Evolutionary conservation across 2,329 filamentous ascomycete species (phyloP).

Genomic region (Lomentospora prolificans): DNA sequence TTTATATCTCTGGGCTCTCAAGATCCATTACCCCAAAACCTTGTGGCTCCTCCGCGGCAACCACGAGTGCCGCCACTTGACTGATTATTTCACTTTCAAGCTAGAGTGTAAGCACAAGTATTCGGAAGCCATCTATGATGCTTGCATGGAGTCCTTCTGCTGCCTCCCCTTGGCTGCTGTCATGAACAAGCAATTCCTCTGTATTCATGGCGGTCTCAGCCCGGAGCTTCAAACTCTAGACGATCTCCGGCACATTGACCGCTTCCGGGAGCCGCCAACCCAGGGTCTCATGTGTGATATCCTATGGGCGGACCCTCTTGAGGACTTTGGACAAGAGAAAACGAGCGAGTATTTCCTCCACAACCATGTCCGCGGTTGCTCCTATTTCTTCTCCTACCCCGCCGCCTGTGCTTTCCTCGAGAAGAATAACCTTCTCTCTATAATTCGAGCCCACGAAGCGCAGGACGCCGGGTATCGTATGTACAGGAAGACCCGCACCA

Average conservation of each 20-base stretch:
- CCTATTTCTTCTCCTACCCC: conserved; percentile 98
- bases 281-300: conserved; percentile 99
- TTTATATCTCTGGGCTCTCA: conserved; percentile 92
- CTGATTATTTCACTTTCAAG: conserved; percentile 99
- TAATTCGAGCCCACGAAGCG: conserved; percentile 95
- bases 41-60: conserved; percentile 96
- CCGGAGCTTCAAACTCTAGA: conserved; percentile 94
- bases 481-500: conserved; percentile 97
- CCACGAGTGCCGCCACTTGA: conserved; percentile 97
- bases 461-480: conserved; percentile 98
- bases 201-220: conserved; percentile 93
- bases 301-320: conserved; percentile 93
- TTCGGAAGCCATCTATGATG: conserved; percentile 89
- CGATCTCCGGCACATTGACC: conserved; percentile 89
- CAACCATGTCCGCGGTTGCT: conserved; percentile 96
- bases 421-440: conserved; percentile 95
- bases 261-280: conserved; percentile 93
- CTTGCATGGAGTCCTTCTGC: conserved; percentile 98
- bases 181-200: conserved; percentile 99
- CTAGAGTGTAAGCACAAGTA: conserved; percentile 99
- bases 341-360: conserved; percentile 95
- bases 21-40: conserved; percentile 98
- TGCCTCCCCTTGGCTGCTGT: conserved; percentile 84
- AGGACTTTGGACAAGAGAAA: conserved; percentile 98
- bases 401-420: conserved; percentile 95